Evolutionary conservation across 2,329 filamentous ascomycete genomes (phyloP).

Genomic region (Colletotrichum musae): DNA sequence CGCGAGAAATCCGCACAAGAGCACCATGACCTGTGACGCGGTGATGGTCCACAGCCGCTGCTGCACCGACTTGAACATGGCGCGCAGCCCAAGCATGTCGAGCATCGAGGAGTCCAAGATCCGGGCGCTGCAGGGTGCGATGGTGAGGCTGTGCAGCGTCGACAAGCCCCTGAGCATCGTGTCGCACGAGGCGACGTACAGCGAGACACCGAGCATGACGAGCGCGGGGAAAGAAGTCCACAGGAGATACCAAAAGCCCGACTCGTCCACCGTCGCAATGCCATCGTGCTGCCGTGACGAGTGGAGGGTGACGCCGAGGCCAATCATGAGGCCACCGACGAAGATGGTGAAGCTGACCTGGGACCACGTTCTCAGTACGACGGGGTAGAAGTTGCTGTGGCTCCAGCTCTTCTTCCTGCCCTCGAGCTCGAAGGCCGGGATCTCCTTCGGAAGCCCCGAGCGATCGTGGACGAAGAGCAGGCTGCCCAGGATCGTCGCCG

Average conservation of each 20-base stretch:
- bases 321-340: slow-evolving; percentile 7
- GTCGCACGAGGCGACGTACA: slow-evolving; percentile 24
- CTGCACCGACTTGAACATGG: background rate
- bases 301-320: slow-evolving; percentile 5
- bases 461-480: slow-evolving; percentile 11
- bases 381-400: slow-evolving; percentile 4
- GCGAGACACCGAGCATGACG: slow-evolving; percentile 16
- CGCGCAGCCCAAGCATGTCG: slow-evolving; percentile 22
- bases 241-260: slow-evolving; percentile 17
- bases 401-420: slow-evolving; percentile 6
- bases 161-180: background rate
- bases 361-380: slow-evolving; percentile 15
- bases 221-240: slow-evolving; percentile 27
- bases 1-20: slow-evolving; percentile 11
- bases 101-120: slow-evolving; percentile 15
- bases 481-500: slow-evolving; percentile 23
- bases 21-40: background rate
- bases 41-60: slow-evolving; percentile 10
- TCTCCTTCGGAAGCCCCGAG: background rate
- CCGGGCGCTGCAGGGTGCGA: background rate
- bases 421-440: background rate
- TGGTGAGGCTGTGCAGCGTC: slow-evolving; percentile 16
- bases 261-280: slow-evolving; percentile 18
- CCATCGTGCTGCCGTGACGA: background rate
- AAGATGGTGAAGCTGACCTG: slow-evolving; percentile 1